Evolutionary conservation across 192 early-diverging fungal genomes (phyloP).

Genomic region (Lunasporangiospora selenospora): DNA sequence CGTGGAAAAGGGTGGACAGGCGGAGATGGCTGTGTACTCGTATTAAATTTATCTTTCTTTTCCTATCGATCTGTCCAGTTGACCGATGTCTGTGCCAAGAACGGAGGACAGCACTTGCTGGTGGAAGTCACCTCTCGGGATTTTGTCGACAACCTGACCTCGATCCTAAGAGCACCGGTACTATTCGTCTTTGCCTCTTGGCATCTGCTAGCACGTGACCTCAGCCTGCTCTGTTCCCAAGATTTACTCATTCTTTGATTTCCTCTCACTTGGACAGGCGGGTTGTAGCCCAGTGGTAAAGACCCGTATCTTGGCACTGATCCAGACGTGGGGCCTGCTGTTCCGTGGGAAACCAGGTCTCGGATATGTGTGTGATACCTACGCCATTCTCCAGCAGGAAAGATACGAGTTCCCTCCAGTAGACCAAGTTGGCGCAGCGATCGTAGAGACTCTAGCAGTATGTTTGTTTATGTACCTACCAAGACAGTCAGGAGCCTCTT

Average conservation of each 20-base stretch:
- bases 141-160: conserved; percentile 81
- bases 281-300: conserved; percentile 72
- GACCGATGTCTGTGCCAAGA: conserved; percentile 89
- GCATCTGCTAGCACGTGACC: no score
- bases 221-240: no score
- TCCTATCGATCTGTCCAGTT: conserved; percentile 48
- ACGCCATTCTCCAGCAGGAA: conserved; percentile 75
- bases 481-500: no score
- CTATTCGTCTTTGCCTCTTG: conserved; percentile 6
- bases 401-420: no score
- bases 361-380: conserved; percentile 75
- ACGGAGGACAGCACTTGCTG: conserved; percentile 84
- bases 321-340: conserved; percentile 88
- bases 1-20: no score
- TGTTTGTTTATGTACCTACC: no score
- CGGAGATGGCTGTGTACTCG: no score
- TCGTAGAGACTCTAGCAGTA: no score
- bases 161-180: conserved; percentile 58
- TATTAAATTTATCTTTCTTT: no score
- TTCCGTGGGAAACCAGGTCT: conserved; percentile 78
- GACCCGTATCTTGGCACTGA: conserved; percentile 70
- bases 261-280: conserved; percentile 31
- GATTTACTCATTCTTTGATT: conserved; percentile 9
- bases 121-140: conserved; percentile 82
- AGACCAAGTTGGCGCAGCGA: no score